phyloP scores from a whole-genome alignment of 2,329 filamentous ascomycete genomes.

The Hypoxylon sp. region DNA sequence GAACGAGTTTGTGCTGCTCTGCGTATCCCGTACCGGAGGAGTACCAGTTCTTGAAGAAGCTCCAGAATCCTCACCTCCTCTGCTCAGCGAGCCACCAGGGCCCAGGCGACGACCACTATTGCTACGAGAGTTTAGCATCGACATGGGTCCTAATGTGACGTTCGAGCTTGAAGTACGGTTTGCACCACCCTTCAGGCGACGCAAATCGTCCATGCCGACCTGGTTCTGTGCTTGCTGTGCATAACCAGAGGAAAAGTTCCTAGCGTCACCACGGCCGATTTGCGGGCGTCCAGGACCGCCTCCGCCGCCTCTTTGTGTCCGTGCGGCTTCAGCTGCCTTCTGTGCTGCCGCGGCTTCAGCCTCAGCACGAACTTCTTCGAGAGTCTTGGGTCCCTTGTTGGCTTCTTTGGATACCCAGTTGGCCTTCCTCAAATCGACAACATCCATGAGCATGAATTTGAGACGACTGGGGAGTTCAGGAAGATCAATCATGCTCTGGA shows the following conservation, averaged over 20 bases:
- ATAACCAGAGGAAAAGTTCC: slow-evolving; percentile 85
- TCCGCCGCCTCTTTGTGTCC: slow-evolving; percentile 76
- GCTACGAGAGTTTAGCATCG: slow-evolving; percentile 89
- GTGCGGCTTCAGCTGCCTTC: slow-evolving; percentile 81
- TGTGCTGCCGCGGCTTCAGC: slow-evolving; percentile 82
- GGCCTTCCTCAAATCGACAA: slow-evolving; percentile 83
- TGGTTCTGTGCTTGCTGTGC: slow-evolving; percentile 84
- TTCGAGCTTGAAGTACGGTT: slow-evolving; percentile 74
- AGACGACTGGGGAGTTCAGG: slow-evolving; percentile 88
- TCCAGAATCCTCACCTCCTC: slow-evolving; percentile 86
- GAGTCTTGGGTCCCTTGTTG: slow-evolving; percentile 97
- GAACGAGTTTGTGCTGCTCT: slow-evolving; percentile 89
- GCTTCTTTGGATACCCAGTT: slow-evolving; percentile 89
- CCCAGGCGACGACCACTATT: slow-evolving; percentile 89
- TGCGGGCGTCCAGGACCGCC: slow-evolving; percentile 77
- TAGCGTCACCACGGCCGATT: slow-evolving; percentile 87
- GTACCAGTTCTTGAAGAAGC: slow-evolving; percentile 92
- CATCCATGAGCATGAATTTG: slow-evolving; percentile 96
- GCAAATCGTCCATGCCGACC: slow-evolving; percentile 91
- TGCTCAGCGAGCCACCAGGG: slow-evolving; percentile 78
- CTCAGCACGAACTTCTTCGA: slow-evolving; percentile 90
- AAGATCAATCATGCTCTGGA: slow-evolving; percentile 84
- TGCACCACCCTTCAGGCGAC: slow-evolving; percentile 78
- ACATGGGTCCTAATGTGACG: slow-evolving; percentile 82
- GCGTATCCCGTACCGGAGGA: slow-evolving; percentile 74